Evolutionary conservation across 805 yeast species (phyloP), one percentile per base, ranked within the genome.

Genomic region (Kurtzmaniella fragi): DNA sequence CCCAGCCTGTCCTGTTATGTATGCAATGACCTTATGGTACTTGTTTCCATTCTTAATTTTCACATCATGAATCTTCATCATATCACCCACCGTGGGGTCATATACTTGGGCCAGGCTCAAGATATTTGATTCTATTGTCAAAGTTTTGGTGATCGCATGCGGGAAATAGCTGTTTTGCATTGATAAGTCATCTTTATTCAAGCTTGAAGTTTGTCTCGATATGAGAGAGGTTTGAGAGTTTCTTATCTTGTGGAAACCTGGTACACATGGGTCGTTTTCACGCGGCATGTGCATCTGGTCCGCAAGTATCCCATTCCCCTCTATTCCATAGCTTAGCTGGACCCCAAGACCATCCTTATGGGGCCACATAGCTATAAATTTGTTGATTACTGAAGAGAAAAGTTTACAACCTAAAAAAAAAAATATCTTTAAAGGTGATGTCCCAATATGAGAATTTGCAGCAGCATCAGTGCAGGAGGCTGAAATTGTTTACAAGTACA

Each of bases 251-350:
- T 32, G 37, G 28, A 34, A 13, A 7, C 20, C 26, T 16, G 23
- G 34, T 32, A 8, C 13, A 6, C 4, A 10, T 9, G 6, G 7
- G 16, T 13, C 32, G 4, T 7, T 13, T 30, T 13, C 17, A 10
- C 13, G 14, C 5, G 12, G 32, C 12, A 30, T 10, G 17, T 11
- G 32, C 4, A n/a, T 8, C 32, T 30, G 32, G 17, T 14, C 12
- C 12, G 5, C n/a, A 15, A 17, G 31, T 23, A 41, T 28, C n/a
- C 57, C 60, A 40, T 51, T 54, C 3, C 78, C 78, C 29, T 54
- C 59, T 7, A 68, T 64, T 1, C 78, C 78, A 46, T 67, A 68
- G 3, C 70, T 54, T 29, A 73, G 52, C 43, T 64, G 67, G 4
- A 57, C 57, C 4, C 74, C 74, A 29, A 56, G 45, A 13, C 59